Base-by-base conservation (phyloP, 1,284 basidiomycete genomes). In the Sporisorium reilianum region DNA sequence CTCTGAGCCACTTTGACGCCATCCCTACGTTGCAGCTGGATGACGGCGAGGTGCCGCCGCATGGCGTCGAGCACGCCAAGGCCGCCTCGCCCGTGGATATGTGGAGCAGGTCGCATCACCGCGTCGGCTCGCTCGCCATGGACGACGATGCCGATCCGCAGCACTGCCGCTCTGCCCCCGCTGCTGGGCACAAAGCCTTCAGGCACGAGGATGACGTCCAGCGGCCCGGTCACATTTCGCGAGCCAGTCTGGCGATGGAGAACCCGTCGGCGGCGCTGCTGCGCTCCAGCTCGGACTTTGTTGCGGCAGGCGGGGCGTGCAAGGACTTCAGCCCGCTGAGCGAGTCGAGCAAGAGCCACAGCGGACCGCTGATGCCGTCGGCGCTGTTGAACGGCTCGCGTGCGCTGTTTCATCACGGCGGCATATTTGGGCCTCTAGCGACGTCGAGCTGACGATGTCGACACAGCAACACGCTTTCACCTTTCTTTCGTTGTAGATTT, bases 81-180 rank as follows among this genome's bases (percentile, higher is more conserved):
- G 50, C 58, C 22, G 56, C 58, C 6, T 67, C 58, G 34, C 66
- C 50, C 18, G 46, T 61, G 55, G 59, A 59, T 56, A 65, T 60
- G 55, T 73, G 69, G 70, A 38, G 55, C 56, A 56, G 59, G 60
- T 62, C 63, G 32, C 63, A 71, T 34, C 58, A 58, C 22, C 58
- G 58, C 7, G 52, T 65, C 6, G 64, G 62, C 38, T 53, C 64
- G 28, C 48, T 66, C 14, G 60, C 66, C 16, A 16, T 64, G 50
- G 56, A 69, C 10, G 61, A 57, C 8, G 52, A 61, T 3, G 44
- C 34, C 8, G 57, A 59, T n/a, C 56, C 75, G 12, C 77, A 78
- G 44, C 66, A 77, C 38, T 76, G 76, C 30, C 78, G 64, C 49
- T 80, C 78, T 14, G 77, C 78, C 8, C 78, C 78, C 26, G 70